Base-by-base conservation (phyloP, 768 basidiomycete genomes). In the Panaeolus papilionaceus region DNA sequence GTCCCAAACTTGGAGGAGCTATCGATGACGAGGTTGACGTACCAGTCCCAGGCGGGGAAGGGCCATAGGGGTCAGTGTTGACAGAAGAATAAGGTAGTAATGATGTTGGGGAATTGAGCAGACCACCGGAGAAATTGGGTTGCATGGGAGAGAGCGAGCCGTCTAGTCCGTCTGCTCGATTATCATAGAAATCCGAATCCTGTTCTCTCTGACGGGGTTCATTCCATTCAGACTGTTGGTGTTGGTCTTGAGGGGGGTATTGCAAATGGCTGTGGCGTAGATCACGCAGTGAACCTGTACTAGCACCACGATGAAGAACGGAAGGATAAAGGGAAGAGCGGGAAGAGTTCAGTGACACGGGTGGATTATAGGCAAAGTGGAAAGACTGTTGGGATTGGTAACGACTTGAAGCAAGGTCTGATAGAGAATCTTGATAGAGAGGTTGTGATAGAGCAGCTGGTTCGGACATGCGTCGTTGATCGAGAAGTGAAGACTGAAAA, bases 401-500 rank as follows among this genome's bases (percentile, higher is more conserved):
- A 8, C 61, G 66, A 12, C 44, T 54, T 64, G 79, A 65, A 64
- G 76, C 58, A 66, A 71, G 66, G 67, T 78, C 77, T 45, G 77
- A 64, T 65, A 80, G 64, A 51, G 80, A 73, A 63, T 77, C 69
- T 47, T 79, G 70, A 73, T 86, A 81, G 64, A 82, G 69, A 75
- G 80, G 81, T 71, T 73, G 72, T 63, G 75, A 73, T 68, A 84
- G 81, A 69, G 85, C 79, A 65, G 86, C 79, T 61, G 89, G 88
- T 75, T 90, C 89, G 73, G 89, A 91, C 87, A 90, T 88, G 76
- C 89, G 87, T 74, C 89, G 82, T 64, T 88, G 87, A 79, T 89
- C 88, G 66, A 85, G 54, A 58, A 58, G 54, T 58, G 54, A 58
- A 58, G 54, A 58, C 12, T 37, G 54, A 37, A 58, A 58, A 33